Evolutionary conservation across 2,329 filamentous ascomycete species (phyloP).

Genomic region (Scleromitrula shiraiana): DNA sequence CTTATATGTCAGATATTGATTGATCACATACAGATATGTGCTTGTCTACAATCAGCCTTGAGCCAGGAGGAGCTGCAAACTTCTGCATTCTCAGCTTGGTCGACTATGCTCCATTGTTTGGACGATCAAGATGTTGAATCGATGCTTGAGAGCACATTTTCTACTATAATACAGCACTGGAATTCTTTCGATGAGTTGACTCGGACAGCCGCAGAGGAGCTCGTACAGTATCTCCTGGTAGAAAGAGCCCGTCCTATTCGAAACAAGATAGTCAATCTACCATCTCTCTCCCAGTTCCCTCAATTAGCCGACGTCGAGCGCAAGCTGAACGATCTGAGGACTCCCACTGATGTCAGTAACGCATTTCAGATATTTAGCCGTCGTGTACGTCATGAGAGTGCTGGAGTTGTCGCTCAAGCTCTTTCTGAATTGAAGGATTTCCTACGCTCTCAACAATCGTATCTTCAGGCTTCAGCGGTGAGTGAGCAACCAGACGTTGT

Average conservation of each 20-base stretch:
- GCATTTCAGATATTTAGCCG: slow-evolving; percentile 63
- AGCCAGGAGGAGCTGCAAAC: slow-evolving; percentile 66
- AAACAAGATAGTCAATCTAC: slow-evolving; percentile 65
- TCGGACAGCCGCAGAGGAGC: slow-evolving; percentile 48
- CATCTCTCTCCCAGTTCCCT: slow-evolving; percentile 65
- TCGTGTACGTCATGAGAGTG: slow-evolving; percentile 74
- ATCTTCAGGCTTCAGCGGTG: slow-evolving; percentile 69
- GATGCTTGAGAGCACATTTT: slow-evolving; percentile 82
- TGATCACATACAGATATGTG: slow-evolving; percentile 57
- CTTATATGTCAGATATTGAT: no score
- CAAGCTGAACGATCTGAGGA: slow-evolving; percentile 57
- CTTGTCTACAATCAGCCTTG: slow-evolving; percentile 82
- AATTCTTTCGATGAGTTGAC: slow-evolving; percentile 51
- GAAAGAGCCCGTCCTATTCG: slow-evolving; percentile 42
- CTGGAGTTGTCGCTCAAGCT: slow-evolving; percentile 75
- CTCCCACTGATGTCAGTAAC: slow-evolving; percentile 55
- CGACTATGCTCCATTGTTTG: slow-evolving; percentile 64
- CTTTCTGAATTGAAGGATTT: slow-evolving; percentile 69
- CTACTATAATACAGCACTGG: slow-evolving; percentile 82
- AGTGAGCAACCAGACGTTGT: slow-evolving; percentile 77
- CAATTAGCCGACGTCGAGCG: slow-evolving; percentile 60
- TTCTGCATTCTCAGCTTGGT: slow-evolving; percentile 77
- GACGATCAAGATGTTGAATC: slow-evolving; percentile 71
- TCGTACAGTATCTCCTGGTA: slow-evolving; percentile 45
- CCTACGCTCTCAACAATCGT: slow-evolving; percentile 63